Evolutionary conservation across 129 eudicot genomes (phyloP).

Genomic region (Sambucus nigra): DNA sequence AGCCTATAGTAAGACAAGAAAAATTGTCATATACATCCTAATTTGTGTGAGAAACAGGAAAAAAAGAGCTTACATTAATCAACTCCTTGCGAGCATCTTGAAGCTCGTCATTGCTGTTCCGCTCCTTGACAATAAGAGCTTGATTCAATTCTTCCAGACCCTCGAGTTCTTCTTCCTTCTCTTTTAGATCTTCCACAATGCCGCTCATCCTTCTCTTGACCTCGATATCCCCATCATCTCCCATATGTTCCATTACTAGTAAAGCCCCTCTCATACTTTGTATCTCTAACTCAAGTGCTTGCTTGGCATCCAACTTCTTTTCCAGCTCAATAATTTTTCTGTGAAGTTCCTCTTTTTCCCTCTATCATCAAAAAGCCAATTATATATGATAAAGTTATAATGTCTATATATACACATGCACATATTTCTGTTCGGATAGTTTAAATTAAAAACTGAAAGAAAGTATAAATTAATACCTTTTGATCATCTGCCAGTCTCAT

Average conservation of each 20-base stretch:
- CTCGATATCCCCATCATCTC: conserved; percentile 37
- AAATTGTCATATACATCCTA: too few relatives aligned
- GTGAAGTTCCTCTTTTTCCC: conserved; percentile 53
- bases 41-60: neutral
- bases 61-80: conserved; percentile 33
- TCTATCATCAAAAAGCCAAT: conserved; percentile 30
- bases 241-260: conserved; percentile 51
- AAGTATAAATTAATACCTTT: conserved; percentile 8
- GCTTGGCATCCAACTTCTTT: conserved; percentile 56
- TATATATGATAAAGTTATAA: neutral
- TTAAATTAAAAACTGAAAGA: neutral
- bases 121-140: conserved; percentile 44
- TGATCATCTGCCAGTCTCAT: conserved; percentile 29
- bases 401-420: neutral
- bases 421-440: neutral
- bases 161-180: conserved; percentile 53
- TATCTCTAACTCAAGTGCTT: conserved; percentile 57
- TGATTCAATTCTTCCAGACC: conserved; percentile 33
- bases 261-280: conserved; percentile 44
- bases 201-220: conserved; percentile 28
- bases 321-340: conserved; percentile 43
- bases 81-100: conserved; percentile 66
- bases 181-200: conserved; percentile 31
- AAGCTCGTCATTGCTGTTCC: conserved; percentile 55
- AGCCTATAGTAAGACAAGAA: too few relatives aligned